Evolutionary conservation across 164 flowering plant genomes (phyloP), one percentile per base, ranked within the genome.

Genomic region (Umbilicus rupestris): DNA sequence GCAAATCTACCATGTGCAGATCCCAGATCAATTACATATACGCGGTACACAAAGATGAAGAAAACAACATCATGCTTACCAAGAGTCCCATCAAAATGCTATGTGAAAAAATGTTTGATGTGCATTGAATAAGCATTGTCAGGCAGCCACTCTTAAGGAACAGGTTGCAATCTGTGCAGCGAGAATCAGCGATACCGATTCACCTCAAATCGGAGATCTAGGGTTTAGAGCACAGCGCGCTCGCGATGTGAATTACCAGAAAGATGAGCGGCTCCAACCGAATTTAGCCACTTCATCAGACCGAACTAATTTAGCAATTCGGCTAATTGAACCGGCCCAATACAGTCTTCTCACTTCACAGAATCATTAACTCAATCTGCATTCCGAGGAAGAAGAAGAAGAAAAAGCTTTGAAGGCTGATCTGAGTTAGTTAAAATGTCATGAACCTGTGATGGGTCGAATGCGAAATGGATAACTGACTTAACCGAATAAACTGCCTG

Each of bases 1-100:
- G 91, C 99, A 83, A 94, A 94, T 44, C 97, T 94, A 37, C 97
- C 97, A 73, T 94, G 98, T 15, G 84, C 98, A 70, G 99, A 91
- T 65, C 99, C 97, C 83, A 91, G 75, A 83, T 94, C 99, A 68
- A 94, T 89, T 33, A 94, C 97, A 72, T 77, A 94, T 63, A 94
- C 71, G 81, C 99, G 91, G 97, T 57, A 52, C 22, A 37, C 37
- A 52, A 66, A 17, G 65, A 2, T 69, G 9, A 65, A 64, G 39
- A 60, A 47, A 47, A n/a, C 24, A 22, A 22, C 6, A 47, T 26
- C 55, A 47, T 47, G 24, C 24, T 6, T 9, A 41, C 44, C n/a
- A 3, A 5, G 44, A 41, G 44, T 41, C 0, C 44, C 24, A 50
- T 50, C 9, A 24, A 50, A n/a, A n/a, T n/a, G n/a, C n/a, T n/a